Evolutionary conservation across 495 filamentous ascomycete genomes (phyloP).

Genomic region (Haplographium delicatum): DNA sequence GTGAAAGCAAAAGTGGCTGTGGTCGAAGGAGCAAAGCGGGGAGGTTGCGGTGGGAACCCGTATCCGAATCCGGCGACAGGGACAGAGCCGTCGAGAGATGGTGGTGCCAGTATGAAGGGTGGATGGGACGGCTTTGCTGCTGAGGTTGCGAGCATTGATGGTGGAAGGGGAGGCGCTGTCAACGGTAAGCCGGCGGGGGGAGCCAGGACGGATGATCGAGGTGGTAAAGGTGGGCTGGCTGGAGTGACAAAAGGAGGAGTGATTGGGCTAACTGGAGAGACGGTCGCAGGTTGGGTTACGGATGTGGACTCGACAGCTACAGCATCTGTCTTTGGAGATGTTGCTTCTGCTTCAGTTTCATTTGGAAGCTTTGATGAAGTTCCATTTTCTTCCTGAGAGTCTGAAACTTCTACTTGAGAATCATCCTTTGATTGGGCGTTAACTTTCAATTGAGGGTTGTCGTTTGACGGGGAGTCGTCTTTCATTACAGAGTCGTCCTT

Average conservation of each 20-base stretch:
- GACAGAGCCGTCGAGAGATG: conserved; percentile 24
- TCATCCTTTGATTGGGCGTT: no score
- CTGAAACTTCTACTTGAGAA: not conserved
- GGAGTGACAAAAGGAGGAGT: not conserved
- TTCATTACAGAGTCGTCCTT: no score
- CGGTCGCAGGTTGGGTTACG: not conserved
- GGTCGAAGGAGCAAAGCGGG: conserved; percentile 11
- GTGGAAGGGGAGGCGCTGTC: conserved; percentile 5
- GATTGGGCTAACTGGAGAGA: not conserved
- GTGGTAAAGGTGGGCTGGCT: conserved; percentile 1
- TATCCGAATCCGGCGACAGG: conserved; percentile 24
- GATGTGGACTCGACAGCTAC: not conserved
- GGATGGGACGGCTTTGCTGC: conserved; percentile 9
- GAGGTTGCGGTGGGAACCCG: conserved; percentile 3
- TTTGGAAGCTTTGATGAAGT: not conserved
- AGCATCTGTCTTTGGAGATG: not conserved
- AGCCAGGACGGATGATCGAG: conserved; percentile 16
- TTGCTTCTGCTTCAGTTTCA: not conserved
- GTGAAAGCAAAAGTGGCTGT: conserved; percentile 7
- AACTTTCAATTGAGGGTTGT: no score
- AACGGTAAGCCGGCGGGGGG: conserved; percentile 12
- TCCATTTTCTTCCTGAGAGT: not conserved
- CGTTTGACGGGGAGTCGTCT: no score
- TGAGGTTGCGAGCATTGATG: no score
- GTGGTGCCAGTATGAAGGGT: conserved; percentile 22